Evolutionary conservation across 257 asterid genomes (phyloP).

Genomic region (Lycium barbarum): DNA sequence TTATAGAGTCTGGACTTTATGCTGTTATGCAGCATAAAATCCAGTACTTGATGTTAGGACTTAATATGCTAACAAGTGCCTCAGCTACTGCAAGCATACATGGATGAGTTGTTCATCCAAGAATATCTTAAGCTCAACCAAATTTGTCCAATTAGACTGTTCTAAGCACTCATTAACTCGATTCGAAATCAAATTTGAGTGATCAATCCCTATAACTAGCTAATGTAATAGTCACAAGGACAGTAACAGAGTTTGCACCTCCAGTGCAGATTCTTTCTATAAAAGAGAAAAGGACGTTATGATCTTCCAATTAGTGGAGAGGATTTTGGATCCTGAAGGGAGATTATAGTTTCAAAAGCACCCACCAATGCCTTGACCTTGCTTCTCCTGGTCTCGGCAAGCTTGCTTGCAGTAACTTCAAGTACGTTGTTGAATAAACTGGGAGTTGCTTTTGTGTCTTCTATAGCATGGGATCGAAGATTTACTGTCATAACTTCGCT

Average conservation of each 20-base stretch:
- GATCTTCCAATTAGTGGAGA: background rate
- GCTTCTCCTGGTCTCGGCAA: constrained; percentile 57
- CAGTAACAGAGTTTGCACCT: constrained; percentile 7
- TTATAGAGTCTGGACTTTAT: background rate
- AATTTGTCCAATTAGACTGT: background rate
- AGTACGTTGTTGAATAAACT: constrained; percentile 39
- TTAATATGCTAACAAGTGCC: constrained; percentile 17
- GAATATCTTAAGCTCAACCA: constrained; percentile 21
- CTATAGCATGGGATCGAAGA: constrained; percentile 11
- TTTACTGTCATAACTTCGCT: constrained; percentile 3
- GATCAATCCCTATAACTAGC: constrained; percentile 28
- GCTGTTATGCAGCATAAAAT: constrained; percentile 12
- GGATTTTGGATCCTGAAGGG: constrained; percentile 49
- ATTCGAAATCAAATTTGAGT: constrained; percentile 29
- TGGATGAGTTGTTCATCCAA: constrained; percentile 17
- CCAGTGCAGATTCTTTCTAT: background rate
- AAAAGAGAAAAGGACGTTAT: background rate
- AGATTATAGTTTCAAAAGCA: constrained; percentile 62
- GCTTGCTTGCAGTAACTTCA: constrained; percentile 62
- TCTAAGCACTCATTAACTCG: constrained; percentile 31
- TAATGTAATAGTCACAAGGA: background rate
- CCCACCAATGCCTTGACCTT: constrained; percentile 74
- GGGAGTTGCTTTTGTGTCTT: constrained; percentile 18
- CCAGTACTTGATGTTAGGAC: constrained; percentile 8
- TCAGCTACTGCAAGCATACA: constrained; percentile 15